Conservation (phyloP, 371 early-diverging fungal species). For the Mortierella sp. region DNA sequence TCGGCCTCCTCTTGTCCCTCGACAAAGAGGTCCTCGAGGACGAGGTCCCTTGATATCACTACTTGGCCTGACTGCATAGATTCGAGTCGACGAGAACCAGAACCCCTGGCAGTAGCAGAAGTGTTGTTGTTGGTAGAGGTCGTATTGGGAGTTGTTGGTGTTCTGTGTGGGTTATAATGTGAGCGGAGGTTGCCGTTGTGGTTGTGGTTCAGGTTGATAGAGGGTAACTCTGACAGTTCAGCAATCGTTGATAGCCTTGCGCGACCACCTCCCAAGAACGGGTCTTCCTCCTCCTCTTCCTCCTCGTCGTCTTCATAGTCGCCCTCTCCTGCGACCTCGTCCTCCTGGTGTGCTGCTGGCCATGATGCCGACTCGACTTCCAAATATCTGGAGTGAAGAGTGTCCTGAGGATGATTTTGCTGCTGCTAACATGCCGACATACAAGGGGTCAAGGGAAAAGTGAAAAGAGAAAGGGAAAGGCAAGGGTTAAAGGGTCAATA, state of each 20-base stretch:
- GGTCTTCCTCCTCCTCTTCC: slow-evolving; percentile 29
- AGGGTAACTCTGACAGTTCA: slow-evolving; percentile 48
- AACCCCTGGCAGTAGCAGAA: neutral
- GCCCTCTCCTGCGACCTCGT: neutral
- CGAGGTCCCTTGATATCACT: slow-evolving; percentile 38
- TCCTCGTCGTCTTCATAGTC: slow-evolving; percentile 25
- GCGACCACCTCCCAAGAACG: slow-evolving; percentile 23
- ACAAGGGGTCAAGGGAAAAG: neutral
- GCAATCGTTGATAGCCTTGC: slow-evolving; percentile 50
- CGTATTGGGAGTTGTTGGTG: neutral
- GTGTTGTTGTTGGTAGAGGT: neutral
- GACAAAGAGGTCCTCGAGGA: slow-evolving; percentile 42
- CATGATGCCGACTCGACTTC: slow-evolving; percentile 33
- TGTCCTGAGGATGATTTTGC: slow-evolving; percentile 10
- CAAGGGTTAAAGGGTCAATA: slow-evolving; percentile 4
- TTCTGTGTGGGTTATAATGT: slow-evolving; percentile 4
- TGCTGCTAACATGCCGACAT: slow-evolving; percentile 4
- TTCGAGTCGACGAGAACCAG: slow-evolving; percentile 14
- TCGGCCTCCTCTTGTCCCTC: slow-evolving; percentile 32
- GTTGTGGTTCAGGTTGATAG: slow-evolving; percentile 33
- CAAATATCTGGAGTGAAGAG: slow-evolving; percentile 31
- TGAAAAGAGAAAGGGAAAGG: neutral
- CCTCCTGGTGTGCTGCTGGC: slow-evolving; percentile 11
- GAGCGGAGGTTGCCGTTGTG: neutral
- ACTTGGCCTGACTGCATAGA: slow-evolving; percentile 22